phyloP scores from a whole-genome alignment of 768 basidiomycete genomes.

The Coprinopsis cinerea region DNA sequence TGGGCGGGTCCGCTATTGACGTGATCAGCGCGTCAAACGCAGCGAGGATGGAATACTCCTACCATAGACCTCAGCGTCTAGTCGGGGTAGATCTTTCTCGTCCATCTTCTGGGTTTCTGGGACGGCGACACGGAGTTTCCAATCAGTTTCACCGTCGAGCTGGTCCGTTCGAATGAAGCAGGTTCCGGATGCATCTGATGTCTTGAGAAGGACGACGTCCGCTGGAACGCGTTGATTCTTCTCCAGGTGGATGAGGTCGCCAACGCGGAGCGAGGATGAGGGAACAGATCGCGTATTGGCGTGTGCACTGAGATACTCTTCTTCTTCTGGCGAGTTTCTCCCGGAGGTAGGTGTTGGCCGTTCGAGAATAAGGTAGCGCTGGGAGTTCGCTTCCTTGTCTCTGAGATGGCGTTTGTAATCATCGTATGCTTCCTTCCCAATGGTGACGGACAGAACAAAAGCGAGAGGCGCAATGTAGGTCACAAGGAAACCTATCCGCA shows the following conservation, averaged over 20 bases:
- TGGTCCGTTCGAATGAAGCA: slow-evolving; percentile 99
- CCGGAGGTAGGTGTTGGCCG: slow-evolving; percentile 33
- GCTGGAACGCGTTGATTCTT: slow-evolving; percentile 98
- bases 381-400: slow-evolving; percentile 93
- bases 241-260: slow-evolving; percentile 86
- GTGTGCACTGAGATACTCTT: slow-evolving; percentile 39
- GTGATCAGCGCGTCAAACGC: neutral
- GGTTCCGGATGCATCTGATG: slow-evolving; percentile 84
- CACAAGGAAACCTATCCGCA: slow-evolving; percentile 96
- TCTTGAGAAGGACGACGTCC: slow-evolving; percentile 84
- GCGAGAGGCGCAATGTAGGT: slow-evolving; percentile 96
- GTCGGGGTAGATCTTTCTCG: slow-evolving; percentile 45
- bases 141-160: slow-evolving; percentile 97
- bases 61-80: slow-evolving; percentile 92
- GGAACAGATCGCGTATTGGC: slow-evolving; percentile 72
- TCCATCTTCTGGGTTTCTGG: slow-evolving; percentile 72
- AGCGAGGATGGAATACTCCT: slow-evolving; percentile 15
- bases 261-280: slow-evolving; percentile 82
- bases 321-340: slow-evolving; percentile 30
- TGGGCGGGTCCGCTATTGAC: slow-evolving; percentile 79
- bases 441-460: slow-evolving; percentile 90
- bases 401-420: slow-evolving; percentile 93
- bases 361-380: slow-evolving; percentile 81
- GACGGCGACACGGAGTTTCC: slow-evolving; percentile 93
- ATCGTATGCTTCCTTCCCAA: slow-evolving; percentile 99